These are phyloP conservation scores for Pythium grandisporangium DNA, from an alignment of 352 stramenopile genomes.

Conservation along the genomic window DNA sequence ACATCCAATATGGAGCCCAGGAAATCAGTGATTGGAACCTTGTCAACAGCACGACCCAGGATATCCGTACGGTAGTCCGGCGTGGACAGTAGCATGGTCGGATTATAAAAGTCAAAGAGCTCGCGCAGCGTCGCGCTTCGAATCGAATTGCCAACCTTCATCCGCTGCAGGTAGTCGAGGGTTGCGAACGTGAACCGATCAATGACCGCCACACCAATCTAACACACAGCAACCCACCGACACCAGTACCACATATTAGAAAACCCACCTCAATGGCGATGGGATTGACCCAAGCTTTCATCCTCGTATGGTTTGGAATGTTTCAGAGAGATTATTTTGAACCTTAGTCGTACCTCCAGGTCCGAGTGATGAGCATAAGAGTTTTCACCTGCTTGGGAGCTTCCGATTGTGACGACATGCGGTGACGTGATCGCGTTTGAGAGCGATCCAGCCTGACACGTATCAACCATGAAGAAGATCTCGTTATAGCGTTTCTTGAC, in stretches of 20 bases:
- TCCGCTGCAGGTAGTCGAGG: conserved; percentile 80
- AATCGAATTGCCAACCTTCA: conserved; percentile 74
- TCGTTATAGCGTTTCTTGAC: conserved; percentile 91
- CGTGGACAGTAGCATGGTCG: conserved; percentile 74
- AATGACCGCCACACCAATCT: conserved; percentile 79
- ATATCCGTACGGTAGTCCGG: conserved; percentile 72
- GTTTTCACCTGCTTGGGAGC: conserved; percentile 88
- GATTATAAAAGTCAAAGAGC: conserved; percentile 79
- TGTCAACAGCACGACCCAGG: conserved; percentile 53
- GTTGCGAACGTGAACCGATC: conserved; percentile 87
- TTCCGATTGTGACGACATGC: conserved; percentile 92
- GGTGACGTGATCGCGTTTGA: conserved; percentile 76
- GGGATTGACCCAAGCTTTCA: too few species aligned
- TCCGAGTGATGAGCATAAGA: conserved; percentile 92
- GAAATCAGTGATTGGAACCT: conserved; percentile 83
- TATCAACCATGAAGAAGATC: conserved; percentile 97
- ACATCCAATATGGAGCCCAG: conserved; percentile 83
- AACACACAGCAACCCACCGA: neutral
- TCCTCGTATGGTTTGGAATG: too few species aligned
- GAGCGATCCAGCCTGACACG: conserved; percentile 94
- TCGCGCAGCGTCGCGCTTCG: conserved; percentile 52
- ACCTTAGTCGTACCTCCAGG: conserved; percentile 44
- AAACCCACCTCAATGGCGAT: too few species aligned
- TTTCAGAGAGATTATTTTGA: too few species aligned
- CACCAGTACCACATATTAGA: neutral